Percentiles rank a stretch among this genome's conserved stretches.
Conservation (phyloP, 2,329 filamentous ascomycete species). For the Alternaria brassicae region DNA sequence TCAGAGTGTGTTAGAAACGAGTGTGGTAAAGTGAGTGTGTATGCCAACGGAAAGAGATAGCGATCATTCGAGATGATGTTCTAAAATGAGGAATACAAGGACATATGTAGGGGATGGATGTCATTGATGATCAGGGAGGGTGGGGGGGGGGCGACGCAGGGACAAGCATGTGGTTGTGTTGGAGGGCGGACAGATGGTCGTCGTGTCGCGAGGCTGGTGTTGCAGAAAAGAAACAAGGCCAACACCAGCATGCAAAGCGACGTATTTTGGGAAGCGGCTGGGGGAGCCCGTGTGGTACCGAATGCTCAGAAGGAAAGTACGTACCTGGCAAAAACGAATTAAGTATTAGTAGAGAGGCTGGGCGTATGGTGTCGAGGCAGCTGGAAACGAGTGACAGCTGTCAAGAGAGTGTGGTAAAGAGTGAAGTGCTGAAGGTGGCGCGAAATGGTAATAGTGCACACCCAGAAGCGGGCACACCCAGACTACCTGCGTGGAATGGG, state of each 20-base stretch:
- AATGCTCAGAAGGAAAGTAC: constrained; percentile 10
- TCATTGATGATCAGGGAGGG: neutral
- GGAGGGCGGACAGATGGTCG: constrained; percentile 7
- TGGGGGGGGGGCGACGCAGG: neutral
- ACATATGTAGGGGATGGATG: neutral
- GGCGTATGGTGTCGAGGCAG: constrained; percentile 8
- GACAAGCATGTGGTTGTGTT: constrained; percentile 3
- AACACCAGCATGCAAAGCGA: constrained; percentile 5
- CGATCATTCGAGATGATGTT: neutral
- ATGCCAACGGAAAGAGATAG: constrained; percentile 16
- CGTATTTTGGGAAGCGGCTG: constrained; percentile 1
- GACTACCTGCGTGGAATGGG: constrained; percentile 23
- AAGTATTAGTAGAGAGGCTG: constrained; percentile 9
- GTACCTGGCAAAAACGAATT: constrained; percentile 17
- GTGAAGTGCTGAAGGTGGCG: constrained; percentile 33
- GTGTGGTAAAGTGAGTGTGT: constrained; percentile 9
- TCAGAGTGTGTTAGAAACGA: neutral
- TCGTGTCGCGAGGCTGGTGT: constrained; percentile 6
- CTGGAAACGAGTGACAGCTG: constrained; percentile 40
- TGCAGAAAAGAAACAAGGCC: constrained; percentile 14
- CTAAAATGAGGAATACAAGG: neutral
- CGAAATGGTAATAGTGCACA: too few species aligned
- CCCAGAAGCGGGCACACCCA: constrained; percentile 21
- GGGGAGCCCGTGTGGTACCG: constrained; percentile 3
- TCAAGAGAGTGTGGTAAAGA: constrained; percentile 26